A percentile compares a stretch with the other conserved stretches of the same genome.
phyloP scores from a whole-genome alignment of 2,329 filamentous ascomycete species.

The Colletotrichum tanaceti region DNA sequence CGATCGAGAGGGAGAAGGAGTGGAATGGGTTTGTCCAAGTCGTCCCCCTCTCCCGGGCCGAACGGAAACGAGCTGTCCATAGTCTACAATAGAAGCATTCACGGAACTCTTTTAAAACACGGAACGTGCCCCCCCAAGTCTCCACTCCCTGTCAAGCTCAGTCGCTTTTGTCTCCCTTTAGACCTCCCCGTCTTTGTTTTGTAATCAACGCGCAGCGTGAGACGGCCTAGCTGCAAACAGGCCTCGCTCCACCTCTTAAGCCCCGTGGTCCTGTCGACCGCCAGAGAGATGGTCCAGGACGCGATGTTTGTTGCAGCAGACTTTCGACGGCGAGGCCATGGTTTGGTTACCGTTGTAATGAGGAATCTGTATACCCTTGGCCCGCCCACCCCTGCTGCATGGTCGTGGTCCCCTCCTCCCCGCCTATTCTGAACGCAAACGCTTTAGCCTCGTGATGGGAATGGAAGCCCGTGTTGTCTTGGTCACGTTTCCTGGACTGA shows the following conservation, averaged over 20 bases:
- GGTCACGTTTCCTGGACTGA: background rate
- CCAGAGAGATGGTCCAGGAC: no score
- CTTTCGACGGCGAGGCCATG: no score
- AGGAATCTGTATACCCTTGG: no score
- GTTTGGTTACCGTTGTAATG: no score
- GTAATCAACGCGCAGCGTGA: no score
- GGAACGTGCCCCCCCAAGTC: background rate
- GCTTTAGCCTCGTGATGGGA: background rate
- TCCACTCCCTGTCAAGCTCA: background rate
- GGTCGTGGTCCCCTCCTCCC: background rate
- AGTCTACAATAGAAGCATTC: conserved; percentile 40
- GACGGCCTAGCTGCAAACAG: no score
- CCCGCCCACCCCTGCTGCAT: background rate
- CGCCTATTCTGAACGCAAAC: no score
- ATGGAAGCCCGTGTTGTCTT: background rate
- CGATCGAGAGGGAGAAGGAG: background rate
- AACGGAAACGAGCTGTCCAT: conserved; percentile 27
- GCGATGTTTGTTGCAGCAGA: no score
- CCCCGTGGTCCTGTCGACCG: no score
- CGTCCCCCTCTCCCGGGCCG: background rate
- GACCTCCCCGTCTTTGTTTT: no score
- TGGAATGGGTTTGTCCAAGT: conserved; percentile 1
- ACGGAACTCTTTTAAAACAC: conserved; percentile 9
- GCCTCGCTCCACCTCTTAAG: no score
- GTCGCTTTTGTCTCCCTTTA: no score